Evolutionary conservation across 305 asterid species (phyloP).

Genomic region (Solanum hybrid): DNA sequence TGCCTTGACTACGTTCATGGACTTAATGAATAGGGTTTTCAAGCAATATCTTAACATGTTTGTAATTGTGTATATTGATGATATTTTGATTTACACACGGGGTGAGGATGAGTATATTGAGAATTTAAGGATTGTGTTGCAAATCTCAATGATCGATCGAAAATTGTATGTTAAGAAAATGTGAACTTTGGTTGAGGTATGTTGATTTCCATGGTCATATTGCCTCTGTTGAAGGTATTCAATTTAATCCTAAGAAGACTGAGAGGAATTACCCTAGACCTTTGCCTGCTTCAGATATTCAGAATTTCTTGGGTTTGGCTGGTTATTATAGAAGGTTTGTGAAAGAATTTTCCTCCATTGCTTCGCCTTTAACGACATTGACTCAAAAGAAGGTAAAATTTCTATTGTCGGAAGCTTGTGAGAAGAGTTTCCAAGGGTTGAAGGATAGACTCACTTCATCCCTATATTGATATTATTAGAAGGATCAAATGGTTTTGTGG

Average conservation of each 20-base stretch:
- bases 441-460: background rate
- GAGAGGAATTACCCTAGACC: too few species aligned
- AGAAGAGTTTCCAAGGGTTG: background rate
- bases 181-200: background rate
- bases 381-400: background rate
- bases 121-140: background rate
- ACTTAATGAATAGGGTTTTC: background rate
- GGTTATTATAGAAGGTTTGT: background rate
- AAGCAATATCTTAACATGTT: background rate
- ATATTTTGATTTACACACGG: background rate
- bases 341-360: too few species aligned
- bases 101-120: background rate
- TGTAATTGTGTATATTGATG: background rate
- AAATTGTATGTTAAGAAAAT: background rate
- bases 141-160: background rate
- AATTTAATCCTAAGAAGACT: too few species aligned
- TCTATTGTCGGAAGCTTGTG: background rate
- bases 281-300: too few species aligned
- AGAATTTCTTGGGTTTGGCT: too few species aligned
- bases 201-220: background rate
- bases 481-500: background rate
- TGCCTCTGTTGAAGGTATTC: background rate
- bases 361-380: background rate
- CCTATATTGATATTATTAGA: background rate
- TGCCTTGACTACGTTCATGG: background rate